Conservation (phyloP, 176 grass and related monocot species). For the Oryza officinalis region DNA sequence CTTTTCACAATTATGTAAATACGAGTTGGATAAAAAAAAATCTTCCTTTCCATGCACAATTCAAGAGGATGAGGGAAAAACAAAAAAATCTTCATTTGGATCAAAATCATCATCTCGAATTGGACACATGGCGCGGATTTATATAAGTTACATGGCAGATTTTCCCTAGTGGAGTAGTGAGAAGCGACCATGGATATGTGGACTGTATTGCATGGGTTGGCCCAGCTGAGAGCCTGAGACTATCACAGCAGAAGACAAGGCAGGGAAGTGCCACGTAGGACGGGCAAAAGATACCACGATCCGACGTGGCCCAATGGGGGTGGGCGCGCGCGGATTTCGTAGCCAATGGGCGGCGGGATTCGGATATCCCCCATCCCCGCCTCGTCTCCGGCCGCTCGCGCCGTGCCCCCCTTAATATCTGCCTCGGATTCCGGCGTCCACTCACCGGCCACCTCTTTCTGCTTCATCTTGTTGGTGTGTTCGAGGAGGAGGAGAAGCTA, state of each 20-base stretch:
- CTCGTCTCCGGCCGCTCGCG: conserved; percentile 10
- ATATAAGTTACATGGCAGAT: conserved; percentile 2
- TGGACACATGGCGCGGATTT: not conserved
- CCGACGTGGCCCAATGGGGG: conserved; percentile 75
- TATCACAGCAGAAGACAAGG: not conserved
- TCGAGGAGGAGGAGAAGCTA: not conserved
- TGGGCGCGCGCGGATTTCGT: conserved; percentile 35
- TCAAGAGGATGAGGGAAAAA: not conserved
- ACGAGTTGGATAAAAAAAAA: not conserved
- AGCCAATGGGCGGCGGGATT: conserved; percentile 65
- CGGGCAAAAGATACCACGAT: conserved; percentile 41
- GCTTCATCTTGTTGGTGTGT: not conserved
- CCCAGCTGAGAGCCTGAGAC: not conserved
- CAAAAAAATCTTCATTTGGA: not conserved
- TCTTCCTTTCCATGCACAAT: not conserved
- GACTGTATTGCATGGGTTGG: not conserved
- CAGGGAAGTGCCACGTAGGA: conserved; percentile 33
- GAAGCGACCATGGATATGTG: not conserved
- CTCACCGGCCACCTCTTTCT: conserved; percentile 26
- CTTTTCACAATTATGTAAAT: too few species aligned
- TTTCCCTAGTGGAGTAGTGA: not conserved
- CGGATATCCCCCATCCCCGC: conserved; percentile 76
- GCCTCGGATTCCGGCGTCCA: conserved; percentile 43
- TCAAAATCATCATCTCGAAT: not conserved
- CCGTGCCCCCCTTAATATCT: conserved; percentile 51